Evolutionary conservation across 1,139 yeast species (phyloP), one percentile per base, ranked within the genome.

Genomic region (Pichia cactophila): DNA sequence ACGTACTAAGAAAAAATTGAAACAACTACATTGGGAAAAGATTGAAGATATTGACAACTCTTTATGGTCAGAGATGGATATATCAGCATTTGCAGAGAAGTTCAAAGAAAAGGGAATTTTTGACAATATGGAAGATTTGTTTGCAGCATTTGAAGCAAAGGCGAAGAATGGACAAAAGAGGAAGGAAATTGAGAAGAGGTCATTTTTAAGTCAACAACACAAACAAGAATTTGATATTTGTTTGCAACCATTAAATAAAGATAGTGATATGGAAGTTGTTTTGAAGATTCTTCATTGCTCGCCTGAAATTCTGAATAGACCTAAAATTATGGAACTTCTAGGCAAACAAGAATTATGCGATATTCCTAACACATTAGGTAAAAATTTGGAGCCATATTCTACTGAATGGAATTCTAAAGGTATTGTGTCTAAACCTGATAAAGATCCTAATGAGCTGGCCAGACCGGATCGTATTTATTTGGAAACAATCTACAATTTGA

Each of bases 181-280:
- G 48, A 74, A 71, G 36, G 78, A 73, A 41, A 61, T 62, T 40
- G 69, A 75, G 47, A 78, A 81, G 58, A 64, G 84, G 1, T 70
- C 86, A 0, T 81, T 83, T 54, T 72, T 92, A 52, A 78, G 95
- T 2, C 70, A 95, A 51, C 96, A 90, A 59, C 68, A 89, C 54
- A 86, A 95, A 1, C 92, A 84, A 62, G 95, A 87, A 59, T 88
- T 92, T 70, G 97, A 96, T 41, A 92, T 92, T 61, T 89, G 90
- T 60, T 70, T 92, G 51, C 97, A 92, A 62, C 78, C 84, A 75
- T 87, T 82, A 69, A 77, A 88, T 3, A 72, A 71, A 53, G 61
- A 78, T 48, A 62, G 80, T 2, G 95, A 83, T 17, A 80, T 75
- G 9, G 83, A 77, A 33, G 73, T 92, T 44, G 80, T 88, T 3